phyloP scores from a whole-genome alignment of 192 early-diverging fungal species.

The Backusella westeae region DNA sequence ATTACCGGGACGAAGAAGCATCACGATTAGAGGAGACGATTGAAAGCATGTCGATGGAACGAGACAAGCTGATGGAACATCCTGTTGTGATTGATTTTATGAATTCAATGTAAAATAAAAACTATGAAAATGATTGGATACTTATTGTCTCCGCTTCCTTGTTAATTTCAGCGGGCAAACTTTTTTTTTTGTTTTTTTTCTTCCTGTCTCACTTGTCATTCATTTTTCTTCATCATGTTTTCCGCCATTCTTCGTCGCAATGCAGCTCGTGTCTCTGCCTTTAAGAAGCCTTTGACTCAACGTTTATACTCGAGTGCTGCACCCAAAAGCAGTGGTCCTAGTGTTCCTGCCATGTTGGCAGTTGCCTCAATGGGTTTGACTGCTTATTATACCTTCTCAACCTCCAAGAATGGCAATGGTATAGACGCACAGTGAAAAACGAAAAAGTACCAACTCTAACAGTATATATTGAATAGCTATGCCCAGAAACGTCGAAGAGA shows the following conservation, averaged over 20 bases:
- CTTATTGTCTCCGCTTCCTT: background rate
- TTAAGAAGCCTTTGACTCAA: conserved; percentile 1
- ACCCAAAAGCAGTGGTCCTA: conserved; percentile 22
- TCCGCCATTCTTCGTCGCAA: background rate
- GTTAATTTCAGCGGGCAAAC: background rate
- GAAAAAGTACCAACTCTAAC: too few relatives aligned
- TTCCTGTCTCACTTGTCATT: background rate
- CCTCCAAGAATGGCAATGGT: conserved; percentile 36
- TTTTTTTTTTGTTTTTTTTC: background rate
- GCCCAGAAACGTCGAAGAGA: conserved; percentile 21
- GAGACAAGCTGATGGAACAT: background rate
- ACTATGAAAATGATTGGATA: background rate
- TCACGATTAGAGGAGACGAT: background rate
- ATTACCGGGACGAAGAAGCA: background rate
- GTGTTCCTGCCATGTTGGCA: conserved; percentile 32
- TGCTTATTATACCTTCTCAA: conserved; percentile 37
- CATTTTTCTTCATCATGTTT: background rate
- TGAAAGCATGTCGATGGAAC: background rate
- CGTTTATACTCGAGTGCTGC: conserved; percentile 9
- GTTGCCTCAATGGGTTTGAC: conserved; percentile 42
- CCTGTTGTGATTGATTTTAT: background rate
- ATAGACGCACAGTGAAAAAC: too few relatives aligned
- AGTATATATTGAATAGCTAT: conserved; percentile 16
- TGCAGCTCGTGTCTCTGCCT: background rate
- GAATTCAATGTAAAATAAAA: background rate